These are phyloP conservation scores for Cardiospermum halicacabum DNA, from an alignment of 345 rosid genomes.

Conservation along the genomic window DNA sequence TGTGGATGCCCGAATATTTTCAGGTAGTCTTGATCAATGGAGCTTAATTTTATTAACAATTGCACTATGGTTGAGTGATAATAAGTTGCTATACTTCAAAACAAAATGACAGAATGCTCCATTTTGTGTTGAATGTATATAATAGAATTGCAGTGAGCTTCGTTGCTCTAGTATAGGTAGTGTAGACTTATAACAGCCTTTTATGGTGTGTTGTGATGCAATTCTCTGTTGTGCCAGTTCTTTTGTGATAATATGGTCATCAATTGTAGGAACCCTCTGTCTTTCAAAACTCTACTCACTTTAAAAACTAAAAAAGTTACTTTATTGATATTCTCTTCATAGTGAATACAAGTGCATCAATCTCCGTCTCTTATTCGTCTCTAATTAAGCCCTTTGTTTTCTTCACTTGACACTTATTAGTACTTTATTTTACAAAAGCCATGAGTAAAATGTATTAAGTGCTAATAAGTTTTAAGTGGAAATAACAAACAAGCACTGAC, in stretches of 20 bases:
- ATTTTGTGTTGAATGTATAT: neutral
- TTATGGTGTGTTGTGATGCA: neutral
- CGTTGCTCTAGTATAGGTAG: neutral
- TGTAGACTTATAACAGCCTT: neutral
- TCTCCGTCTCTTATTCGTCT: no score
- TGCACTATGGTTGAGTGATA: neutral
- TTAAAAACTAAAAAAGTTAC: no score
- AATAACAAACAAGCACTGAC: no score
- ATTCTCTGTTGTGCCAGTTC: neutral
- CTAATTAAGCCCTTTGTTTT: no score
- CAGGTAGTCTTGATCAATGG: conserved; percentile 50
- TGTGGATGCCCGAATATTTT: conserved; percentile 99
- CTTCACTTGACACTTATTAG: no score
- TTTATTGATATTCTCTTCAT: no score
- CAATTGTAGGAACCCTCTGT: no score
- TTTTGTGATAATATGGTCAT: neutral
- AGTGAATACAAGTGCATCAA: no score
- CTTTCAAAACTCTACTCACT: no score
- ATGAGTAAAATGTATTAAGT: no score
- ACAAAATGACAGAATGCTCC: neutral
- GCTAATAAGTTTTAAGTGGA: no score
- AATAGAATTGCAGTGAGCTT: neutral
- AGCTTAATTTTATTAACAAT: conserved; percentile 6
- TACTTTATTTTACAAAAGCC: no score
- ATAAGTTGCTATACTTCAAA: neutral